Conservation (phyloP, 768 basidiomycete genomes). For the Chalciporus piperatus region DNA sequence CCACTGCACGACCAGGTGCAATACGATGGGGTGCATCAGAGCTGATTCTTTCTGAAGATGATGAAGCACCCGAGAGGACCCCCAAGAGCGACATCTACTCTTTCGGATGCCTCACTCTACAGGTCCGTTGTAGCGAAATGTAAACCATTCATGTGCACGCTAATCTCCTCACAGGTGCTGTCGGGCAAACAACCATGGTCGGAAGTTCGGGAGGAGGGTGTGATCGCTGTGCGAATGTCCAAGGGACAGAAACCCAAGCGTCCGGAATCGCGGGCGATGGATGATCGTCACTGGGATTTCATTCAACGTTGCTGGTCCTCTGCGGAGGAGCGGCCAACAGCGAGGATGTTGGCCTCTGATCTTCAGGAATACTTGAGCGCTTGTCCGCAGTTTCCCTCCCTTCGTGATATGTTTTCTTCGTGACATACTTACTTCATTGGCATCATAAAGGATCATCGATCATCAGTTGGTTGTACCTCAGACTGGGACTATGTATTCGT, state of each 20-base stretch:
- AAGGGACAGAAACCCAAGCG: neutral
- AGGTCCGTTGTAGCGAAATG: neutral
- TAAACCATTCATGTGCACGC: neutral
- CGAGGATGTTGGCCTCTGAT: neutral
- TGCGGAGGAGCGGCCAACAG: neutral
- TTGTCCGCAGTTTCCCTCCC: neutral
- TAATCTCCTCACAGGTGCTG: neutral
- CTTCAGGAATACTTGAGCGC: neutral
- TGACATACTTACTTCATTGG: neutral
- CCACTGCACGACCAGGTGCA: constrained; percentile 33
- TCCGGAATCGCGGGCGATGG: neutral
- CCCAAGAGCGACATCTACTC: constrained; percentile 15
- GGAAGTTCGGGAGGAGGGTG: neutral
- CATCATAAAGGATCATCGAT: neutral
- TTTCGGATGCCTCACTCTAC: constrained; percentile 28
- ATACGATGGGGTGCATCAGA: constrained; percentile 44
- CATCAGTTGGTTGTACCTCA: too few relatives aligned
- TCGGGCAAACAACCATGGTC: constrained; percentile 3
- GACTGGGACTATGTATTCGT: too few relatives aligned
- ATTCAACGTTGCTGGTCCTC: neutral
- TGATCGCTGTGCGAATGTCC: constrained; percentile 4
- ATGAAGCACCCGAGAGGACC: neutral
- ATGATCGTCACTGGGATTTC: neutral
- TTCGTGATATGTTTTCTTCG: neutral
- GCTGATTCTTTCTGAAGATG: constrained; percentile 20